Base-by-base conservation (phyloP, 495 filamentous ascomycete genomes). In the Hypoxylon cercidicola region DNA sequence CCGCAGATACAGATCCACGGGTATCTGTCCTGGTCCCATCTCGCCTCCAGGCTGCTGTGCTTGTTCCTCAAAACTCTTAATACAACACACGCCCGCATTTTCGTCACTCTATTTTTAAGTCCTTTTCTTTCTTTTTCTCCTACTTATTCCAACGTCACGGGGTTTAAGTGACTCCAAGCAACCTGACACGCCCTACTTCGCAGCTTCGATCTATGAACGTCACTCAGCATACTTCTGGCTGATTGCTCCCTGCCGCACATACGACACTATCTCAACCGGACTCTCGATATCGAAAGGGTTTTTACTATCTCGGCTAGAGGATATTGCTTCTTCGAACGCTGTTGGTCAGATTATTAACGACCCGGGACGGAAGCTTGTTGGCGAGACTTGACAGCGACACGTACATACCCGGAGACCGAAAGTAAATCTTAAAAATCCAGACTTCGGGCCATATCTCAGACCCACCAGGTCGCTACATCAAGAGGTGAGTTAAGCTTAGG, bases 21-120 rank as follows among this genome's bases (percentile, higher is more conserved):
- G 50, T 53, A 53, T 53, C 50, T 23, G 16, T 53, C 50, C 37
- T 53, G 25, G 20, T 53, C 50, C 32, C 66, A 69, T 66, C 61
- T 69, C 55, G 60, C 51, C 25, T 69, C 51, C 51, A 65, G 57
- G 57, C 66, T 69, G 57, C 52, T 57, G 56, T 65, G 53, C 66
- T 65, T 65, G 59, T 61, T 65, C 59, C 62, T 66, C 62, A 59
- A 25, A 65, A 64, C 56, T 60, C 62, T 65, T 69, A 69, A 58
- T 69, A 64, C 66, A 44, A 61, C 57, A 58, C 66, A 43, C 60
- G 28, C 62, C 62, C 62, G 46, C 41, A 50, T 69, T 69, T 60
- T 69, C 66, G 57, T 65, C 66, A 57, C 32, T 50, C 30, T 65
- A 32, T 44, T 62, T 65, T 66, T 45, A 46, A 54, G 45, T 21